phyloP scores from a whole-genome alignment of 108 stramenopile genomes.

The Cyclostephanos tholiformis region DNA sequence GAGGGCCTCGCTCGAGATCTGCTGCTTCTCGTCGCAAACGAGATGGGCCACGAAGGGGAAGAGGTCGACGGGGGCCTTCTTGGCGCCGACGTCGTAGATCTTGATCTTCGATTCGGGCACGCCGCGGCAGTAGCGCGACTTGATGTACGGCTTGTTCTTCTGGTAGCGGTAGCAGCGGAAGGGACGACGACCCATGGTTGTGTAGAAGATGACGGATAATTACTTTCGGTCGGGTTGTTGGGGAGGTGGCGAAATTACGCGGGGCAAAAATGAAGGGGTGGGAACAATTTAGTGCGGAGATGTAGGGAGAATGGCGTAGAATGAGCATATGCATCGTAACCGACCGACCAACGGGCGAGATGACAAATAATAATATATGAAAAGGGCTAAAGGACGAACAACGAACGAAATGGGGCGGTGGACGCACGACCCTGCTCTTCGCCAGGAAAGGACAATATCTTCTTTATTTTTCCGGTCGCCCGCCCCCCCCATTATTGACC shows the following conservation, averaged over 20 bases:
- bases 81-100: conserved; percentile 98
- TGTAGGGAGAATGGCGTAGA: no score
- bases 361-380: no score
- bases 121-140: conserved; percentile 99
- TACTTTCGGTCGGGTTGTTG: background rate
- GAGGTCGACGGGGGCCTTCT: conserved; percentile 97
- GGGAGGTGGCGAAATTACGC: background rate
- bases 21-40: conserved; percentile 99
- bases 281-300: no score
- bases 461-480: no score
- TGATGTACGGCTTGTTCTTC: conserved; percentile 99
- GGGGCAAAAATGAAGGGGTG: no score
- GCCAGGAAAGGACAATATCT: no score
- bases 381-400: no score
- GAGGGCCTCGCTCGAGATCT: conserved; percentile 98
- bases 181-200: conserved; percentile 92
- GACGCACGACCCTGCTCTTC: no score
- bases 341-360: no score
- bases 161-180: conserved; percentile 99
- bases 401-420: no score
- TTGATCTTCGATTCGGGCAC: conserved; percentile 99
- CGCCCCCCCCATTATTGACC: no score
- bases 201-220: conserved; percentile 13
- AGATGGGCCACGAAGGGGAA: conserved; percentile 99
- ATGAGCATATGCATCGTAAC: no score